Evolutionary conservation across 2,329 filamentous ascomycete species (phyloP).

Genomic region (Elsinoe batatas): DNA sequence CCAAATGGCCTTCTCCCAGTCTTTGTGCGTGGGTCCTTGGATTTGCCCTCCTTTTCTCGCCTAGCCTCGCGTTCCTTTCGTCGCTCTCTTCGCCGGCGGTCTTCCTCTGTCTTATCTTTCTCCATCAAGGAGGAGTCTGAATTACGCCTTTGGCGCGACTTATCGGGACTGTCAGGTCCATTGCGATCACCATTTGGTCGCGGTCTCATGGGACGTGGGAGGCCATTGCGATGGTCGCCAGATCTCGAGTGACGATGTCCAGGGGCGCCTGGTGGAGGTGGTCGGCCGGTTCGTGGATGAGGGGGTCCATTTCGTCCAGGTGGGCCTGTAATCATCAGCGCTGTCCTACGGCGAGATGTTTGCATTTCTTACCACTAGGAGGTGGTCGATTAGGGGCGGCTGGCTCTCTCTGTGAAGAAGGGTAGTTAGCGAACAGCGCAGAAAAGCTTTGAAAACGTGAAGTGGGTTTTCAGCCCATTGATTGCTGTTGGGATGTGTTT

Average conservation of each 20-base stretch:
- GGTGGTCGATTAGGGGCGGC: slow-evolving; percentile 52
- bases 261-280: slow-evolving; percentile 29
- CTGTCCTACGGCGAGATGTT: no score
- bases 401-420: slow-evolving; percentile 51
- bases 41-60: slow-evolving; percentile 30
- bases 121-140: slow-evolving; percentile 68
- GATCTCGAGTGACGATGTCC: slow-evolving; percentile 54
- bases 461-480: no score
- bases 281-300: slow-evolving; percentile 37
- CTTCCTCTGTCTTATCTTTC: slow-evolving; percentile 52
- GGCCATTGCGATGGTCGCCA: slow-evolving; percentile 47
- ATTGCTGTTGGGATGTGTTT: slow-evolving; percentile 5
- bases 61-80: slow-evolving; percentile 44
- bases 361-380: slow-evolving; percentile 27
- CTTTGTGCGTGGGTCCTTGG: slow-evolving; percentile 27
- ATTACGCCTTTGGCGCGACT: slow-evolving; percentile 56
- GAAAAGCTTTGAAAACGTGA: slow-evolving; percentile 28
- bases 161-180: slow-evolving; percentile 33
- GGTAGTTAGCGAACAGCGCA: slow-evolving; percentile 34
- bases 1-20: slow-evolving; percentile 33
- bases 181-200: slow-evolving; percentile 34
- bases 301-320: slow-evolving; percentile 32
- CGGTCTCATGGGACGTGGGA: slow-evolving; percentile 27
- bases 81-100: slow-evolving; percentile 41
- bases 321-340: slow-evolving; percentile 25